Evolutionary conservation across 257 asterid species (phyloP), one percentile per base, ranked within the genome.

Genomic region (Dorcoceras hygrometricum): DNA sequence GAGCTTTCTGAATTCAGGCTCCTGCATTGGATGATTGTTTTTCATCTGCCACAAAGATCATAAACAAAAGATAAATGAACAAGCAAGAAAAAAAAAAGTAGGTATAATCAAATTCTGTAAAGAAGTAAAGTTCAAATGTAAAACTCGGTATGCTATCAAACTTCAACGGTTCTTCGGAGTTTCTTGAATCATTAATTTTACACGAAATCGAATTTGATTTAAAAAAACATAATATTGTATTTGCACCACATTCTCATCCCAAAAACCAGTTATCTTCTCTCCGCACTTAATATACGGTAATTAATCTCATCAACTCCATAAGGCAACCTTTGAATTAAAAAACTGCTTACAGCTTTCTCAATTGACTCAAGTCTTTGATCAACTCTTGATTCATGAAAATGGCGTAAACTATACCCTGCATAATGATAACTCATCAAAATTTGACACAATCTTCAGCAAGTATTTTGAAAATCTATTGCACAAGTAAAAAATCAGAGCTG

Each of bases 401-500:
- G 93, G 59, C 97, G 94, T 63, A 89, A 50, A 24, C 86, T 60
- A 69, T 92, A 92, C 68, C 98, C 98, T 92, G 83, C 80, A 85
- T 65, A 62, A 71, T 63, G 28, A 69, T 32, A 62, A 69, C n/a
- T 62, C 28, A 48, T 66, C 69, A 54, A 72, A 57, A 75, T 64
- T 23, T 10, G 1, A 4, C 51, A 31, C 31, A 70, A 28, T 55
- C 23, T 26, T 62, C 58, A 61, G 54, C 56, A 46, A 51, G 23
- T 19, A 16, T 27, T 28, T 34, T 20, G 54, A 1, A 36, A 27
- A 6, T 28, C 57, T 25, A 25, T n/a, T 20, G 23, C 19, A 43
- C 51, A 57, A 23, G 23, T 36, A 32, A 59, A 26, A 19, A 20
- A 10, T 24, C 4, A 12, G 0, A 39, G 50, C 2, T 11, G 50